Conservation (phyloP, 352 stramenopile species). For the Peronosclerospora sorghi region DNA sequence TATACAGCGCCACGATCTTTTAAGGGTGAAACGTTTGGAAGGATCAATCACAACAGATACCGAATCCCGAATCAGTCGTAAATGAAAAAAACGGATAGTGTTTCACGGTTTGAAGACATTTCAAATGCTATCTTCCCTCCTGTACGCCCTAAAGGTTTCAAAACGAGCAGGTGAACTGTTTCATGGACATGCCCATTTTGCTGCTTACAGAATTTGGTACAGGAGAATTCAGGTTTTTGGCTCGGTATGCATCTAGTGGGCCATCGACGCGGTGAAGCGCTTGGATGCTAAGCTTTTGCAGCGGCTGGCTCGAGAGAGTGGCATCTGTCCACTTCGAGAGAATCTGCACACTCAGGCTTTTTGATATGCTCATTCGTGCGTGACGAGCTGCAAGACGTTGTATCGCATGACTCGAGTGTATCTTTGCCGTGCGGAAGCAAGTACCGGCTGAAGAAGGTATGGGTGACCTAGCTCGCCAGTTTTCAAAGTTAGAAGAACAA, state of each 20-base stretch:
- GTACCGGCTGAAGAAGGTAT: slow-evolving; percentile 90
- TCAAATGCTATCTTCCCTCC: slow-evolving; percentile 66
- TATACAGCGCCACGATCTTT: slow-evolving; percentile 87
- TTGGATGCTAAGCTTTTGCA: slow-evolving; percentile 86
- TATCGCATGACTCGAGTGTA: slow-evolving; percentile 92
- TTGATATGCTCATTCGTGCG: slow-evolving; percentile 90
- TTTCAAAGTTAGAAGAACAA: slow-evolving; percentile 53
- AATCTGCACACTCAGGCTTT: slow-evolving; percentile 89
- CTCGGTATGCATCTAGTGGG: slow-evolving; percentile 84
- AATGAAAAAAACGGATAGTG: slow-evolving; percentile 28
- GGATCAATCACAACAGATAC: slow-evolving; percentile 14
- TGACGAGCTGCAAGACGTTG: slow-evolving; percentile 91
- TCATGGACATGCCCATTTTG: slow-evolving; percentile 1
- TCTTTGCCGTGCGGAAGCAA: slow-evolving; percentile 90
- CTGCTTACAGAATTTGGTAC: slow-evolving; percentile 53
- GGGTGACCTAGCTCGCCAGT: slow-evolving; percentile 60
- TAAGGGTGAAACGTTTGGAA: slow-evolving; percentile 70
- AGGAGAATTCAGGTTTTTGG: slow-evolving; percentile 79
- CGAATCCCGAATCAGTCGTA: slow-evolving; percentile 7
- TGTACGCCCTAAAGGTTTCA: slow-evolving; percentile 1
- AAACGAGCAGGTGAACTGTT: background rate
- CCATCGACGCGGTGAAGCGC: slow-evolving; percentile 82
- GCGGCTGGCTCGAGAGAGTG: slow-evolving; percentile 85
- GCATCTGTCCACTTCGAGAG: slow-evolving; percentile 90
- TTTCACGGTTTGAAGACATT: slow-evolving; percentile 64